A percentile compares a stretch with the other conserved stretches of the same genome.
These are phyloP conservation scores for Pythium vanterpoolii DNA, from an alignment of 352 stramenopile genomes.

Conservation along the genomic window DNA sequence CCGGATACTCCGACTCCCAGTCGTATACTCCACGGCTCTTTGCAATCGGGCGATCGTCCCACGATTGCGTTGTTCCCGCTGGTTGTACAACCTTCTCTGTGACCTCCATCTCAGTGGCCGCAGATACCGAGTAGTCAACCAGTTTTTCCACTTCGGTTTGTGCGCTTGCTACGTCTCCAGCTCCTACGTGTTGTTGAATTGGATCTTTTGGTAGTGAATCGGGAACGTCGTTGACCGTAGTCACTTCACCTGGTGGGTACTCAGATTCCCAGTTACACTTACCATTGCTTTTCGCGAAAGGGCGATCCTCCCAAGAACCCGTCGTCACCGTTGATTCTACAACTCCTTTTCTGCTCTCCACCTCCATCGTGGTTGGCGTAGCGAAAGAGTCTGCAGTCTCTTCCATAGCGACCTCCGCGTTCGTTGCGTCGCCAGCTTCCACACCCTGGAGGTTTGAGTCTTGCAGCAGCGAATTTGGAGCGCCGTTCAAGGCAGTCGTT, in stretches of 20 bases:
- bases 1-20: neutral
- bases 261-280: slow-evolving; percentile 6
- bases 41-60: slow-evolving; percentile 6
- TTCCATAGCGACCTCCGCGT: neutral
- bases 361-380: neutral
- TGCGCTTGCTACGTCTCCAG: neutral
- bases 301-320: slow-evolving; percentile 18
- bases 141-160: neutral
- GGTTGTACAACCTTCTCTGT: neutral
- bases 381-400: neutral
- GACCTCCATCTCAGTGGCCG: neutral
- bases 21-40: neutral
- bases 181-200: neutral
- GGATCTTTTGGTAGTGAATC: neutral
- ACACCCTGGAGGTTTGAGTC: neutral
- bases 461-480: neutral
- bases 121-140: neutral
- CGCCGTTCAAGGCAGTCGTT: neutral
- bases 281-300: slow-evolving; percentile 1
- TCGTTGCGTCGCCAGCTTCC: neutral
- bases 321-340: neutral
- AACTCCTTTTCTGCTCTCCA: neutral
- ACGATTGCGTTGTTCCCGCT: neutral
- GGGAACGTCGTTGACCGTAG: neutral
- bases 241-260: neutral